phyloP scores from a whole-genome alignment of 2,329 filamentous ascomycete genomes.

The Monilinia aucupariae region DNA sequence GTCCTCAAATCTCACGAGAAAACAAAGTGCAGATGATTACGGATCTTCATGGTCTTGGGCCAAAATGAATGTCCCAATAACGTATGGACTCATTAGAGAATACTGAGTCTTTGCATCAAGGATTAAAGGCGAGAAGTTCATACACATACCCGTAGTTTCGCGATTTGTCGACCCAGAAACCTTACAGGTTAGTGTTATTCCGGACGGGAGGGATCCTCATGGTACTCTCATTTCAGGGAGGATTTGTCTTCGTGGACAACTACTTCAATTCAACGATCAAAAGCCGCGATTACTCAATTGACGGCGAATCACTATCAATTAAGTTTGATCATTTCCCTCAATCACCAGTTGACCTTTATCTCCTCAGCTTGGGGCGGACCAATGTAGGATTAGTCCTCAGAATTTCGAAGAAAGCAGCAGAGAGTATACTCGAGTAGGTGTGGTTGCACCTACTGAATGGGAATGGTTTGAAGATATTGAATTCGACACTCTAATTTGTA shows the following conservation, averaged over 20 bases:
- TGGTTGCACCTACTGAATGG: conserved; percentile 12
- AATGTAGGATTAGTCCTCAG: conserved; percentile 11
- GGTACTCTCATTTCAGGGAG: conserved; percentile 6
- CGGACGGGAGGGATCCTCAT: not conserved
- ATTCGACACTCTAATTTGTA: conserved; percentile 3
- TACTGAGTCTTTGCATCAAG: not conserved
- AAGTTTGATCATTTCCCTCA: conserved; percentile 13
- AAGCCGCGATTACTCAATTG: conserved; percentile 2
- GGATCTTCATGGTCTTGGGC: conserved; percentile 17
- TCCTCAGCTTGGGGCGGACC: conserved; percentile 7
- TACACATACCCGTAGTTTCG: not conserved
- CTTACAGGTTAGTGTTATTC: conserved; percentile 12
- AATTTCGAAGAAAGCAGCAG: not conserved
- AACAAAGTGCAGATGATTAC: not conserved
- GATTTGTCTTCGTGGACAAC: conserved; percentile 5
- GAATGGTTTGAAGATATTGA: conserved; percentile 8
- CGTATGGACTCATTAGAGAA: conserved; percentile 8
- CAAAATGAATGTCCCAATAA: conserved; percentile 13
- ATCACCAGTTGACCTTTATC: conserved; percentile 5
- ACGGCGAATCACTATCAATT: not conserved
- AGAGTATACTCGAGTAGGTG: conserved; percentile 8
- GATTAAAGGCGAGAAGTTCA: not conserved
- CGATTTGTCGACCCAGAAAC: not conserved
- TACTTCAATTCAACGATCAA: conserved; percentile 3
- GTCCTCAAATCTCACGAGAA: not conserved